Percentiles rank a stretch among this genome's conserved stretches.
Evolutionary conservation across 805 yeast species (phyloP).

Genomic region (Yarrowia osloensis): DNA sequence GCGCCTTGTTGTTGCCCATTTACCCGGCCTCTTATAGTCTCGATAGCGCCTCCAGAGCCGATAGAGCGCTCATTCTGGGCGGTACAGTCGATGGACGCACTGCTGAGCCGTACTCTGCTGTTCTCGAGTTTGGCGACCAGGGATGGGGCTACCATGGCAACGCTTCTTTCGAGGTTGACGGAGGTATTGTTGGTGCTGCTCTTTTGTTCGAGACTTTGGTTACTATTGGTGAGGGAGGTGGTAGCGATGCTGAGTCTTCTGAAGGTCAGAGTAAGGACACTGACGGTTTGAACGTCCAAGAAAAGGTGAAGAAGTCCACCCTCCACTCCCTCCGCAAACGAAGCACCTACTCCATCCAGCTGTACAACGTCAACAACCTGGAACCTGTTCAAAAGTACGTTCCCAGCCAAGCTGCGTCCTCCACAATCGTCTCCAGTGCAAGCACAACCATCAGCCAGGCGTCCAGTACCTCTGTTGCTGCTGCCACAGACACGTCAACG

Average conservation of each 20-base stretch:
- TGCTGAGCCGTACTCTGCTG: background rate
- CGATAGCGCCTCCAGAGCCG: background rate
- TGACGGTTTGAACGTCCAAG: background rate
- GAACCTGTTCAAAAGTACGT: slow-evolving; percentile 19
- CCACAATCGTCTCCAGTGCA: background rate
- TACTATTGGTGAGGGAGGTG: slow-evolving; percentile 3
- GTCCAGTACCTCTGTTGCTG: background rate
- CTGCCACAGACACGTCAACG: background rate
- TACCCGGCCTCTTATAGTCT: background rate
- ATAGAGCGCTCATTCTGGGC: slow-evolving; percentile 2
- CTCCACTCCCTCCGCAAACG: background rate
- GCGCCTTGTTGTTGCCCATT: slow-evolving; percentile 6
- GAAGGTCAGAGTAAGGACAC: background rate
- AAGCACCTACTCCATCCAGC: background rate
- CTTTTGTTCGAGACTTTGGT: slow-evolving; percentile 13
- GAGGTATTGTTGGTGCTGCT: background rate
- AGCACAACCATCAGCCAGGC: background rate
- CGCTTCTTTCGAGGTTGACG: background rate
- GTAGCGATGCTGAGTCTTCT: too few relatives aligned
- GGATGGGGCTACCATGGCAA: slow-evolving; percentile 25
- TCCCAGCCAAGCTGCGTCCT: slow-evolving; percentile 2
- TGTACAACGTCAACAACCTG: slow-evolving; percentile 21
- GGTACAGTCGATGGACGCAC: slow-evolving; percentile 17
- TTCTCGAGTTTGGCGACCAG: background rate
- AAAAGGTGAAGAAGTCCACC: background rate